Percentiles rank a stretch among this genome's conserved stretches.
Conservation (phyloP, 2,329 filamentous ascomycete species). For the Zasmidium cellare region DNA sequence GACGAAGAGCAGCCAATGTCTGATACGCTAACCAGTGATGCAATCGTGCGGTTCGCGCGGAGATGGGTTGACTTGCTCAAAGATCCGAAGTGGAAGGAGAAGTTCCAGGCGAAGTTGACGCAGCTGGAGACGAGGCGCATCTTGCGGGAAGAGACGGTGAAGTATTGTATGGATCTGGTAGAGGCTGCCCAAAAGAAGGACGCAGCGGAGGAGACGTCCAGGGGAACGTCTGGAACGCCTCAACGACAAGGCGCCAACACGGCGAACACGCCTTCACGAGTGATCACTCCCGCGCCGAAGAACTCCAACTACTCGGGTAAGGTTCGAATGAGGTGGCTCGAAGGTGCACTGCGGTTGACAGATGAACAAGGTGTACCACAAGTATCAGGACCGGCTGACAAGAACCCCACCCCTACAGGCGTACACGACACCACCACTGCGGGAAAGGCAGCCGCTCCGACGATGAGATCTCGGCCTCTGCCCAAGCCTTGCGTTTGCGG, state of each 20-base stretch:
- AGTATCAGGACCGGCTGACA: neutral
- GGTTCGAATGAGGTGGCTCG: slow-evolving; percentile 5
- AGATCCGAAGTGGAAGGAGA: slow-evolving; percentile 23
- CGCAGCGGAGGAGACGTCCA: neutral
- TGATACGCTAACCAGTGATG: slow-evolving; percentile 37
- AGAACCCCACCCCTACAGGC: too few species aligned
- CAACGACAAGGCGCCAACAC: neutral
- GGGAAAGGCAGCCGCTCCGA: neutral
- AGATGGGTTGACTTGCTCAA: slow-evolving; percentile 26
- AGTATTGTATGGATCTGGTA: slow-evolving; percentile 17
- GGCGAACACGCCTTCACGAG: too few species aligned
- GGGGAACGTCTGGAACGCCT: neutral
- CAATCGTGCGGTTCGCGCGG: slow-evolving; percentile 42
- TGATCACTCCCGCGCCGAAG: too few species aligned
- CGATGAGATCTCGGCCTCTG: neutral
- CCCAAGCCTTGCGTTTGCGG: slow-evolving; percentile 18
- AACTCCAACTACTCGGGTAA: neutral
- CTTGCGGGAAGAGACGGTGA: slow-evolving; percentile 10
- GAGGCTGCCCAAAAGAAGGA: neutral
- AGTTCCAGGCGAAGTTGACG: slow-evolving; percentile 36
- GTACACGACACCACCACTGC: neutral
- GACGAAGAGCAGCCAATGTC: slow-evolving; percentile 37
- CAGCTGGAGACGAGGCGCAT: slow-evolving; percentile 27
- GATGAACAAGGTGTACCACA: neutral
- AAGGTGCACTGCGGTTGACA: neutral